Evolutionary conservation across 106 monocot genomes (phyloP).

Genomic region (Alisma plantagoaquatica): DNA sequence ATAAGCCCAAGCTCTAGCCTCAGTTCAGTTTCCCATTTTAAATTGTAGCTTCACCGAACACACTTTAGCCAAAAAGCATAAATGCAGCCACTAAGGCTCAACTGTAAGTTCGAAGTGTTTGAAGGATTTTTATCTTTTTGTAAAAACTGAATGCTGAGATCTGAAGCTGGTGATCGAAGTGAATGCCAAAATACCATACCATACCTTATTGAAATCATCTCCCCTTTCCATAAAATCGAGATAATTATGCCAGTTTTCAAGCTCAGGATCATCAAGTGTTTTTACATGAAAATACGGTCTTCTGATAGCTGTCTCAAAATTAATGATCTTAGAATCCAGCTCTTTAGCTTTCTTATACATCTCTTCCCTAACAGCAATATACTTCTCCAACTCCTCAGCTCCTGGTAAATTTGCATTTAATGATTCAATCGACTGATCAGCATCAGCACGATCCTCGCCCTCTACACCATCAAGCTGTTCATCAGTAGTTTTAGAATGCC

Average conservation of each 20-base stretch:
- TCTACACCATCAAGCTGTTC: constrained; percentile 45
- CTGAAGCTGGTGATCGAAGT: too few species aligned
- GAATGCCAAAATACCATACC: constrained; percentile 10
- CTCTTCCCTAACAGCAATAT: constrained; percentile 87
- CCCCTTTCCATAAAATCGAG: constrained; percentile 90
- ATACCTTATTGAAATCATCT: constrained; percentile 95
- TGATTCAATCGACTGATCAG: constrained; percentile 41
- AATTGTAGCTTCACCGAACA: constrained; percentile 93
- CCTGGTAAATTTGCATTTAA: constrained; percentile 68
- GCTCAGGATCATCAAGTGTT: constrained; percentile 93
- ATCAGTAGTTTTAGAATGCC: constrained; percentile 16
- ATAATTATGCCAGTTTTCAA: constrained; percentile 98
- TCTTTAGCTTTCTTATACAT: constrained; percentile 99
- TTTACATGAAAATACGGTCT: constrained; percentile 97
- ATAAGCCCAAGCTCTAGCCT: constrained; percentile 75
- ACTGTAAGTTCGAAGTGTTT: constrained; percentile 37
- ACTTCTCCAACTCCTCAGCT: constrained; percentile 84
- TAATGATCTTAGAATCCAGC: constrained; percentile 92
- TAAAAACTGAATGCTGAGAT: too few species aligned
- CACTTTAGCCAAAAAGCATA: constrained; percentile 70
- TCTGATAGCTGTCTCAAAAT: constrained; percentile 95
- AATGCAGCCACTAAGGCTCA: constrained; percentile 29
- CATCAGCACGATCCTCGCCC: constrained; percentile 48
- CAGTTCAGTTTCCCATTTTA: constrained; percentile 75
- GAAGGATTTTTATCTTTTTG: constrained; percentile 16